phyloP scores from a whole-genome alignment of 2,329 filamentous ascomycete genomes.

The Verticillium tricorpus region DNA sequence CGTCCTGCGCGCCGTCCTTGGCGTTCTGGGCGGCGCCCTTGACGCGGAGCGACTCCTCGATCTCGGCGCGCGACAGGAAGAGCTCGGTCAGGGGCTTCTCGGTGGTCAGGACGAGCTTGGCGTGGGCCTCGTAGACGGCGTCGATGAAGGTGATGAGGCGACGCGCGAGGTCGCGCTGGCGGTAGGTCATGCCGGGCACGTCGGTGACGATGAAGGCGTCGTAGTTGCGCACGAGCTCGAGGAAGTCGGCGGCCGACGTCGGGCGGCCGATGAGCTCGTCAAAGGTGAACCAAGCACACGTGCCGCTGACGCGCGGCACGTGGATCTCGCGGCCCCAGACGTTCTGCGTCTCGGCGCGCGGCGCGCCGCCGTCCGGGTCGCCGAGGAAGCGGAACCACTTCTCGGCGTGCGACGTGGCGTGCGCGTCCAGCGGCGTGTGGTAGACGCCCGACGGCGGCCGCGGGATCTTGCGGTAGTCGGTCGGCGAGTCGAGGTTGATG shows the following conservation, averaged over 20 bases:
- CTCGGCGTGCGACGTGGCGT: slow-evolving; percentile 75
- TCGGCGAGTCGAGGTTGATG: slow-evolving; percentile 90
- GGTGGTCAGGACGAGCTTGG: slow-evolving; percentile 92
- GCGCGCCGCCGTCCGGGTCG: slow-evolving; percentile 69
- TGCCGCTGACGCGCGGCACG: slow-evolving; percentile 83
- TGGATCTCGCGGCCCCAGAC: slow-evolving; percentile 92
- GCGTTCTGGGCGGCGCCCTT: background rate
- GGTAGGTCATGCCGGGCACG: slow-evolving; percentile 85
- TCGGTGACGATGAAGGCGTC: slow-evolving; percentile 90
- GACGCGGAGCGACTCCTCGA: slow-evolving; percentile 51
- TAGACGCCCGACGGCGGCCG: slow-evolving; percentile 91
- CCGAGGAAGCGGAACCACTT: slow-evolving; percentile 96
- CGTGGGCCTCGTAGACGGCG: slow-evolving; percentile 85
- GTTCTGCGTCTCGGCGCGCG: slow-evolving; percentile 71
- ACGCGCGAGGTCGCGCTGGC: slow-evolving; percentile 79
- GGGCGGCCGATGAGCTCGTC: slow-evolving; percentile 84
- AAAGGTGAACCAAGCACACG: slow-evolving; percentile 87
- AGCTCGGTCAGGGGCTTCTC: slow-evolving; percentile 80
- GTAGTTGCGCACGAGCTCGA: slow-evolving; percentile 86
- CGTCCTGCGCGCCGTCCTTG: slow-evolving; percentile 26
- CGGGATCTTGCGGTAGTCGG: slow-evolving; percentile 96
- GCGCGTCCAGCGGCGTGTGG: slow-evolving; percentile 77
- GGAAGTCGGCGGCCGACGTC: slow-evolving; percentile 89
- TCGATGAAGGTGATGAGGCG: slow-evolving; percentile 98
- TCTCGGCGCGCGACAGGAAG: slow-evolving; percentile 72